Conservation (phyloP, 345 rosid genomes). For the Arabidopsis arenosa region DNA sequence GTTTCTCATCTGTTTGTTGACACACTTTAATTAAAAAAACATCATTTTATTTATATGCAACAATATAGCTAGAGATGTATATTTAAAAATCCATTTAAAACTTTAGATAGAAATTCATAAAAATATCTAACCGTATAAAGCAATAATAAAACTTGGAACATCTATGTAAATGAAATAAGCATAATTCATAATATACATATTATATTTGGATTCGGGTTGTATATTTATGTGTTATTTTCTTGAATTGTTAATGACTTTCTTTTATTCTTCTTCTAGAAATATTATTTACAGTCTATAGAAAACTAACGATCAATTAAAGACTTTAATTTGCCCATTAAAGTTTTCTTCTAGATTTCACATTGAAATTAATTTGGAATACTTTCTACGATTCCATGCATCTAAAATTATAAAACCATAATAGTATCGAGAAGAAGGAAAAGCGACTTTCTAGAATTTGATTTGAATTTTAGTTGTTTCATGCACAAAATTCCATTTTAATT, state of each 20-base stretch:
- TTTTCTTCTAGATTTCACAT: constrained; percentile 30
- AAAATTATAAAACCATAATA: constrained; percentile 6
- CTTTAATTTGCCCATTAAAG: neutral
- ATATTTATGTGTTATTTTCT: neutral
- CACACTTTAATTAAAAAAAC: neutral
- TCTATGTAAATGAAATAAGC: neutral
- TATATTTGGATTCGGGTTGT: neutral
- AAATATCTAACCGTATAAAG: neutral
- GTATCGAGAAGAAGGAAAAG: constrained; percentile 9
- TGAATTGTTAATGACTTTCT: neutral
- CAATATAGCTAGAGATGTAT: neutral
- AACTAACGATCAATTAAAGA: neutral
- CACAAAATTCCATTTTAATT: constrained; percentile 2
- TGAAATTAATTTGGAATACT: neutral
- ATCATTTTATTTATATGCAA: neutral
- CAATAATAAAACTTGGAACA: neutral
- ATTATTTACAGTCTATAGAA: neutral
- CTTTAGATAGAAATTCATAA: neutral
- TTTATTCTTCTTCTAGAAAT: constrained; percentile 18
- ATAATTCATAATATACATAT: neutral
- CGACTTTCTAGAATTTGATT: constrained; percentile 27
- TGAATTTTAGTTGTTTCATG: constrained; percentile 22
- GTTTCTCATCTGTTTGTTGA: neutral
- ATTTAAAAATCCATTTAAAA: neutral
- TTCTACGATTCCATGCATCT: neutral